These are phyloP conservation scores for Metroxylon sagu DNA, from an alignment of 176 grass and related monocot species.

Conservation along the genomic window DNA sequence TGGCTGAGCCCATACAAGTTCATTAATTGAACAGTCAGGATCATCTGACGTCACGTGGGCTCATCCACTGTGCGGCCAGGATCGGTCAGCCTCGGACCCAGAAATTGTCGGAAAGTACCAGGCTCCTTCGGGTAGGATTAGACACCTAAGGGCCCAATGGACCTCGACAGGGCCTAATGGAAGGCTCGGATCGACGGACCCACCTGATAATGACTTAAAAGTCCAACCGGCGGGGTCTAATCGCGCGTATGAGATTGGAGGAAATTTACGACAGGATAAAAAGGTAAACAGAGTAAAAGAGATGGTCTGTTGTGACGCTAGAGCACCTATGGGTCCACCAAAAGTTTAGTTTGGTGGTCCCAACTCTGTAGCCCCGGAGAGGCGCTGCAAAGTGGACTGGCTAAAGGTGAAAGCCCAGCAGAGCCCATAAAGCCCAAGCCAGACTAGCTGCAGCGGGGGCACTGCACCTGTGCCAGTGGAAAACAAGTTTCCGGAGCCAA, in stretches of 20 bases:
- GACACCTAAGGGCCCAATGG: neutral
- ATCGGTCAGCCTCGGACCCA: neutral
- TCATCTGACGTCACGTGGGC: neutral
- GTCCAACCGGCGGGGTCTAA: neutral
- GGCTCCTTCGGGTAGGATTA: neutral
- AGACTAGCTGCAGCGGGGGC: neutral
- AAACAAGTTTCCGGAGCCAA: neutral
- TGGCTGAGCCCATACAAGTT: neutral
- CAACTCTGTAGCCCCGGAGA: neutral
- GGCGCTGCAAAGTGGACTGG: neutral
- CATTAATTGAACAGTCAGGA: neutral
- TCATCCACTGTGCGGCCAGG: neutral
- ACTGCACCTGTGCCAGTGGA: neutral
- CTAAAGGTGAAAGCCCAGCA: neutral
- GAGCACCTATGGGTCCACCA: neutral
- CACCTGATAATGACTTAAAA: neutral
- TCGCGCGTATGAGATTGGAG: neutral
- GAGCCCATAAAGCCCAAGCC: neutral
- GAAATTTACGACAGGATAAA: neutral
- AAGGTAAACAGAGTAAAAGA: neutral
- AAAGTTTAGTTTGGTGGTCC: neutral
- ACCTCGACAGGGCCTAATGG: neutral
- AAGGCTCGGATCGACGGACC: too few species aligned
- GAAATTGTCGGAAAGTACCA: neutral
- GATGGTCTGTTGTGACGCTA: neutral